Conservation (phyloP, 2,329 filamentous ascomycete species). For the Xylaria multiplex region DNA sequence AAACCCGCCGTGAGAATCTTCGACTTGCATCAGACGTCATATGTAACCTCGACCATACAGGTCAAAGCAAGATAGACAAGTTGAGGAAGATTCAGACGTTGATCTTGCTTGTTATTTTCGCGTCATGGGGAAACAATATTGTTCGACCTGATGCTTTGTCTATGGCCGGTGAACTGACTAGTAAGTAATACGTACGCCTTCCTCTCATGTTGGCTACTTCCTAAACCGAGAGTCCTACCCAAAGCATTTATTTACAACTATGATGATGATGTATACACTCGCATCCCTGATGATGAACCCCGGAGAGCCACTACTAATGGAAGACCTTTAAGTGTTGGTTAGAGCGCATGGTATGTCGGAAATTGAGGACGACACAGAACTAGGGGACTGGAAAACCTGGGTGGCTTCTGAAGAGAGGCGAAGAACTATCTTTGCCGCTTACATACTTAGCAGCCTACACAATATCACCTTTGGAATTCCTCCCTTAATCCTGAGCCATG, state of each 20-base stretch:
- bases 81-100: conserved; percentile 54
- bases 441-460: conserved; percentile 65
- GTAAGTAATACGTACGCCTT: conserved; percentile 1
- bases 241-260: too few species aligned
- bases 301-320: conserved; percentile 1
- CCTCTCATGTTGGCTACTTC: too few species aligned
- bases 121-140: conserved; percentile 41
- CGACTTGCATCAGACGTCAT: conserved; percentile 48
- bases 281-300: not conserved
- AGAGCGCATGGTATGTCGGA: conserved; percentile 29
- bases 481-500: conserved; percentile 64
- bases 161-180: conserved; percentile 41
- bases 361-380: conserved; percentile 44
- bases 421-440: conserved; percentile 66
- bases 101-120: conserved; percentile 48
- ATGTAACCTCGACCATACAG: conserved; percentile 6
- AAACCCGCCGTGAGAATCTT: conserved; percentile 60
- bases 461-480: conserved; percentile 71
- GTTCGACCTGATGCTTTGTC: conserved; percentile 41
- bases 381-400: conserved; percentile 66
- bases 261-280: not conserved
- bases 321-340: conserved; percentile 14
- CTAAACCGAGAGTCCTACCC: not conserved
- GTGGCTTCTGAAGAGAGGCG: conserved; percentile 59
- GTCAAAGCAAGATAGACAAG: not conserved